A percentile compares a stretch with the other conserved stretches of the same genome.
Conservation (phyloP, 2,329 filamentous ascomycete species). For the Grosmannia serpens region DNA sequence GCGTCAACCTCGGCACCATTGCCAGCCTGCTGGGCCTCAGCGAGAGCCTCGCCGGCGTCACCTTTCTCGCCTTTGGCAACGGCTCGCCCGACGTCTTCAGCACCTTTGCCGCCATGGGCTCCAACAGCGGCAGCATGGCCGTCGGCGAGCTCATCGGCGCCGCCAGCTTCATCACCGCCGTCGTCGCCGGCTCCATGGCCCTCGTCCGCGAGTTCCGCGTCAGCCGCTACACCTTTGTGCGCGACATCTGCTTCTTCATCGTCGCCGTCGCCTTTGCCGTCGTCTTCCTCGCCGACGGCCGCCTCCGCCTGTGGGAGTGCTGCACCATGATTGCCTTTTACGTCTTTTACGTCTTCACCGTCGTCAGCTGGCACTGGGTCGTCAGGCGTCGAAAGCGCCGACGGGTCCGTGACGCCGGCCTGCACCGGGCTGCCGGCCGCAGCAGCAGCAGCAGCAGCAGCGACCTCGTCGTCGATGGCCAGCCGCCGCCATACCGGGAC, state of each 20-base stretch:
- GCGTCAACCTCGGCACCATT: conserved; percentile 90
- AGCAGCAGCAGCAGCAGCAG: background rate
- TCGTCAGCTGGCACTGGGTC: conserved; percentile 89
- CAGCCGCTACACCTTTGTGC: conserved; percentile 75
- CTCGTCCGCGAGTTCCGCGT: conserved; percentile 92
- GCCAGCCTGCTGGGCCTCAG: conserved; percentile 81
- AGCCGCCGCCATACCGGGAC: conserved; percentile 17
- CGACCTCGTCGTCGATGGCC: too few relatives aligned
- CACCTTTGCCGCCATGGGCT: conserved; percentile 95
- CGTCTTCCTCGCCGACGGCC: conserved; percentile 75
- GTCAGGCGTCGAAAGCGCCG: conserved; percentile 48
- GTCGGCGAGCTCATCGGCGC: conserved; percentile 92
- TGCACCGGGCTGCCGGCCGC: conserved; percentile 59
- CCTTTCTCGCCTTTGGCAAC: conserved; percentile 93
- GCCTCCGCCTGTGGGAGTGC: conserved; percentile 81
- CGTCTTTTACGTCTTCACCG: conserved; percentile 74
- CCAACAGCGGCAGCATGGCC: conserved; percentile 92
- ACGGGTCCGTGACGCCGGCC: conserved; percentile 56
- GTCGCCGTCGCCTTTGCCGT: conserved; percentile 78
- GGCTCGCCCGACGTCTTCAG: conserved; percentile 97
- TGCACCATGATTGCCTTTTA: conserved; percentile 85
- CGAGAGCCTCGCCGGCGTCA: conserved; percentile 92
- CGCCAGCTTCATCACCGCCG: conserved; percentile 89
- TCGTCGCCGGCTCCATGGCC: conserved; percentile 95
- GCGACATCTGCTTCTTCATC: conserved; percentile 89